Percentiles rank a stretch among this genome's conserved stretches.
These are phyloP conservation scores for Beta vulgaris DNA, from an alignment of 148 eudicot genomes.

Conservation along the genomic window DNA sequence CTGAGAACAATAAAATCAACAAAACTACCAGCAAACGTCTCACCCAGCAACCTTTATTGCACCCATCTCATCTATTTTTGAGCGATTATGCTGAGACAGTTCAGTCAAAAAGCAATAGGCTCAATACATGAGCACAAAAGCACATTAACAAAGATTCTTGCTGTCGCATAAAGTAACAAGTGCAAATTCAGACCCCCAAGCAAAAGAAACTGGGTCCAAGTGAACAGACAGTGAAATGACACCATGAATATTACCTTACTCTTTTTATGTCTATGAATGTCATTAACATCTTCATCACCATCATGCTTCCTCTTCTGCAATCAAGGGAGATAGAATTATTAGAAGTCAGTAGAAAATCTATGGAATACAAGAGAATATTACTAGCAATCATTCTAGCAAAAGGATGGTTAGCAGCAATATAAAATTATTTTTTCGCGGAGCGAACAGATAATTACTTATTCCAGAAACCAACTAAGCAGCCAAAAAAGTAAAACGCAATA, in stretches of 20 bases:
- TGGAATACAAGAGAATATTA: not conserved
- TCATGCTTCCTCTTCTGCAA: conserved; percentile 95
- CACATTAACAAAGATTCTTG: not conserved
- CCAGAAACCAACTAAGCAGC: too few relatives aligned
- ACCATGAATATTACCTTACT: conserved; percentile 63
- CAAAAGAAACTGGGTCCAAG: not conserved
- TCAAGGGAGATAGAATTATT: conserved; percentile 12
- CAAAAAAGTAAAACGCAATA: not conserved
- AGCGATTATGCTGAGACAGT: conserved; percentile 80
- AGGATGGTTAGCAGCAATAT: not conserved
- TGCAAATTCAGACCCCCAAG: not conserved
- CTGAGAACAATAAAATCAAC: conserved; percentile 23
- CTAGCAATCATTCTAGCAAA: not conserved
- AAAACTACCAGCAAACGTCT: conserved; percentile 24
- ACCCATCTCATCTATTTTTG: conserved; percentile 85
- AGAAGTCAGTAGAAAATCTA: not conserved
- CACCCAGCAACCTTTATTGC: conserved; percentile 72
- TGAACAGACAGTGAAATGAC: not conserved
- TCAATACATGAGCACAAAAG: conserved; percentile 9
- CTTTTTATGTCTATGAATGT: conserved; percentile 77
- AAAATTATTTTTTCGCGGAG: not conserved
- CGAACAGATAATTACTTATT: too few relatives aligned
- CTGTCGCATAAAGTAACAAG: not conserved
- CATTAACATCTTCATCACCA: conserved; percentile 71
- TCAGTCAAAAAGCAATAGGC: conserved; percentile 18